Evolutionary conservation across 1,284 basidiomycete genomes (phyloP), one percentile per base, ranked within the genome.

Genomic region (Papiliotrema fonsecae): DNA sequence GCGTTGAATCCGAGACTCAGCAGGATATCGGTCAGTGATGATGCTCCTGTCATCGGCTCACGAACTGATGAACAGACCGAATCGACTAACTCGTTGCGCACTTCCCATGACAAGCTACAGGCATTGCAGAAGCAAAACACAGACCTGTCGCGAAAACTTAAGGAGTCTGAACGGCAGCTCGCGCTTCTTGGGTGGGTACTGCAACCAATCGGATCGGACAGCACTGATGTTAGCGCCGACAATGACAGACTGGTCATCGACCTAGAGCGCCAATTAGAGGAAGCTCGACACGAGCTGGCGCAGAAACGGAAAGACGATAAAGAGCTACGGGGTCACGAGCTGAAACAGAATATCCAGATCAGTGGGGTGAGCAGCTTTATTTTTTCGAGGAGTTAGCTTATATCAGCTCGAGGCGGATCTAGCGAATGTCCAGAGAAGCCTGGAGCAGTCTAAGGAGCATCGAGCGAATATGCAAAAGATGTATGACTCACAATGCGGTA

Each of bases 281-380:
- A 90, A 62, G 67, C 84, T 47, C 76, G 79, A 58, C 79, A 76
- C 10, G 88, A 93, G 70, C 74, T 93, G 7, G 82, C 77, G 13
- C 77, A 82, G 6, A 83, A 85, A 4, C 86, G 87, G 67, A 79
- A 86, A 38, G 88, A 93, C 58, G 88, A 93, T 70, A 92, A 93
- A 73, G 90, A 94, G 61, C 70, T 91, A 54, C 78, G 86, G 40
- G 77, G 79, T 11, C 90, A 90, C 70, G 90, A 93, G 77, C 64
- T 69, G 28, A 58, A 67, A 14, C 65, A 72, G 44, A 48, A 70
- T 11, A 65, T 62, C 22, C 71, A 72, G 46, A 75, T 75, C 37
- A 61, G 65, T 13, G 60, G 64, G 13, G 71, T 70, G 21, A 56
- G 65, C 55, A 11, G 10, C 2, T 11, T 11, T 19, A n/a, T 49